These are phyloP conservation scores for Fusarium equiseti DNA, from an alignment of 2,329 filamentous ascomycete species.

Conservation along the genomic window DNA sequence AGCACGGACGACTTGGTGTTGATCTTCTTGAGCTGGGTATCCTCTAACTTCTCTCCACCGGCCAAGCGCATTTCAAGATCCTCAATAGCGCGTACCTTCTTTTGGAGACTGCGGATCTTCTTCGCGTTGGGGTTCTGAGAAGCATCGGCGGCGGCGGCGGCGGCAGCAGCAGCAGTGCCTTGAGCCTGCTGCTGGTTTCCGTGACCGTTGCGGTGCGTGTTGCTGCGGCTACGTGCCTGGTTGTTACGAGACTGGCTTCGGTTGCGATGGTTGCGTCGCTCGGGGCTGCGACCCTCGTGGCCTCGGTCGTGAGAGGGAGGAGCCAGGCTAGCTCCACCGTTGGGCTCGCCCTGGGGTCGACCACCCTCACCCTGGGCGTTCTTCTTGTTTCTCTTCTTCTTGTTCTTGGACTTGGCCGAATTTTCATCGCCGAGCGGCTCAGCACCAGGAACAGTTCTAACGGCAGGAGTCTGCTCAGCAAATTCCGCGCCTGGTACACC, in stretches of 20 bases:
- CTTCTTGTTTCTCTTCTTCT: constrained; percentile 97
- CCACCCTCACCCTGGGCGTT: constrained; percentile 80
- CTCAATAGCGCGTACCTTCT: constrained; percentile 98
- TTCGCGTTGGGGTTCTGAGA: constrained; percentile 82
- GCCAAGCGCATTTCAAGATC: constrained; percentile 97
- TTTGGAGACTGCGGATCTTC: constrained; percentile 92
- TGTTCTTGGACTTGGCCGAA: constrained; percentile 92
- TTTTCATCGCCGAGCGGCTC: constrained; percentile 75
- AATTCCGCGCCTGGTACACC: constrained; percentile 89
- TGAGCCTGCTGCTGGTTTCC: constrained; percentile 45
- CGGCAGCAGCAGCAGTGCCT: constrained; percentile 62
- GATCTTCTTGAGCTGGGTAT: constrained; percentile 99
- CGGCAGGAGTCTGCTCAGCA: constrained; percentile 73
- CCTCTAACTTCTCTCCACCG: constrained; percentile 94
- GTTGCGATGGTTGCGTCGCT: constrained; percentile 64
- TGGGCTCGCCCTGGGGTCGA: constrained; percentile 61
- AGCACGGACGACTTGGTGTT: constrained; percentile 85
- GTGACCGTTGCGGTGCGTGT: constrained; percentile 55
- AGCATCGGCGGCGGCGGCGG: constrained; percentile 61
- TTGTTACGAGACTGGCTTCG: constrained; percentile 69
- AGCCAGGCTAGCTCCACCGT: constrained; percentile 61
- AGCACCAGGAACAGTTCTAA: constrained; percentile 74
- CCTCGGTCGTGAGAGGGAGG: constrained; percentile 58
- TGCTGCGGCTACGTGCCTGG: constrained; percentile 63
- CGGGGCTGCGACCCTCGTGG: constrained; percentile 72